Conservation (phyloP, 495 filamentous ascomycete species). For the Darksidea phi region DNA sequence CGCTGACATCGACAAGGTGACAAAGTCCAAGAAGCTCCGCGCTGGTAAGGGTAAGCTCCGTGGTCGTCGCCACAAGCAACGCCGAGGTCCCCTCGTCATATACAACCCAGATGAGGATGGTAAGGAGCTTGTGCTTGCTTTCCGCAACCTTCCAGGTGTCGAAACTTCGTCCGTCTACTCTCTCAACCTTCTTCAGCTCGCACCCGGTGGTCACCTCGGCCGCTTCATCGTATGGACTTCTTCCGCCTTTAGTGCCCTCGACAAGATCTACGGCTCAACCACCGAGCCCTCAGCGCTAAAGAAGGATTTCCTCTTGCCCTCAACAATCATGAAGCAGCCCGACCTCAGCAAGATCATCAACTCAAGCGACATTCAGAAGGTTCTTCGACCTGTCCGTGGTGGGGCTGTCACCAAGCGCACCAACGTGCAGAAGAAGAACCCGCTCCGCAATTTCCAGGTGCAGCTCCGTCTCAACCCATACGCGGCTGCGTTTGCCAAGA, state of each 20-base stretch:
- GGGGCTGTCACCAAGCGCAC: conserved; percentile 85
- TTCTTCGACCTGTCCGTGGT: conserved; percentile 84
- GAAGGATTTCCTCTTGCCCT: conserved; percentile 96
- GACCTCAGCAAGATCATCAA: conserved; percentile 97
- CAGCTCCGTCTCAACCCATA: conserved; percentile 97
- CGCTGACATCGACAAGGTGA: conserved; percentile 88
- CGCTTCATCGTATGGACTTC: conserved; percentile 99
- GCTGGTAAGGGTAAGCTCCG: conserved; percentile 98
- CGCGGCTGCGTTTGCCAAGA: conserved; percentile 78
- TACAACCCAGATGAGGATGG: conserved; percentile 92
- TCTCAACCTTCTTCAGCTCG: conserved; percentile 97
- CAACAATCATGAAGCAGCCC: conserved; percentile 81
- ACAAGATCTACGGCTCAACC: conserved; percentile 91
- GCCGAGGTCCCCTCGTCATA: conserved; percentile 93
- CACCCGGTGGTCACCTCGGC: conserved; percentile 96
- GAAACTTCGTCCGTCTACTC: conserved; percentile 93
- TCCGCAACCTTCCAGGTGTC: conserved; percentile 98
- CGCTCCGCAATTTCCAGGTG: conserved; percentile 95
- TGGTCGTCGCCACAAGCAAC: conserved; percentile 91
- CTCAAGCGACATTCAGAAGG: conserved; percentile 94
- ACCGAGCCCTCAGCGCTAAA: conserved; percentile 81
- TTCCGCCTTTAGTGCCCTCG: conserved; percentile 89
- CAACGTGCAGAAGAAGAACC: conserved; percentile 98
- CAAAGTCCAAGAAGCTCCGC: conserved; percentile 87
- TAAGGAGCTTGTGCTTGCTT: conserved; percentile 84